A percentile compares a stretch with the other conserved stretches of the same genome.
phyloP scores from a whole-genome alignment of 306 rosid genomes.

The Clitoria ternatea region DNA sequence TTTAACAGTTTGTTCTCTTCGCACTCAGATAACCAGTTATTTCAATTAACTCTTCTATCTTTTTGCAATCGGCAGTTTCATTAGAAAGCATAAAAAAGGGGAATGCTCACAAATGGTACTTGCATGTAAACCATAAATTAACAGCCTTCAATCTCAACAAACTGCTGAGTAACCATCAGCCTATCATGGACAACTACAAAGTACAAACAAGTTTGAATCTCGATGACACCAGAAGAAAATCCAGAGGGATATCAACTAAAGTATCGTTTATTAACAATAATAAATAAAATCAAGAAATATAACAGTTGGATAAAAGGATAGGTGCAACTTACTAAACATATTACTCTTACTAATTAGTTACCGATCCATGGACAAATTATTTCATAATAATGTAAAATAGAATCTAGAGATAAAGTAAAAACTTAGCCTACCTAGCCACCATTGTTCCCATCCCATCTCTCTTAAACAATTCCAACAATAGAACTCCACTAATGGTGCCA shows the following conservation, averaged over 20 bases:
- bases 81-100: neutral
- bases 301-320: neutral
- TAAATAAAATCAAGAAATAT: neutral
- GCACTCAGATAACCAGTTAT: neutral
- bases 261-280: neutral
- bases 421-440: slow-evolving; percentile 64
- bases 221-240: neutral
- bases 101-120: neutral
- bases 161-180: neutral
- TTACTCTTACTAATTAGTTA: neutral
- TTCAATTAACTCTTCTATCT: neutral
- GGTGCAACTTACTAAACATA: neutral
- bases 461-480: slow-evolving; percentile 69
- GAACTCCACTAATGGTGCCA: slow-evolving; percentile 74
- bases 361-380: neutral
- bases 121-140: neutral
- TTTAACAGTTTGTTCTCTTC: neutral
- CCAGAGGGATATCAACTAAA: neutral
- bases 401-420: neutral
- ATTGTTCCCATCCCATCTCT: slow-evolving; percentile 91
- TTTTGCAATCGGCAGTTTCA: neutral
- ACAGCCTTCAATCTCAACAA: neutral
- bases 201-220: neutral
- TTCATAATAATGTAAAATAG: neutral
- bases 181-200: neutral